These are phyloP conservation scores for Neopestalotiopsis rosae DNA, from an alignment of 2,329 filamentous ascomycete species.

Conservation along the genomic window DNA sequence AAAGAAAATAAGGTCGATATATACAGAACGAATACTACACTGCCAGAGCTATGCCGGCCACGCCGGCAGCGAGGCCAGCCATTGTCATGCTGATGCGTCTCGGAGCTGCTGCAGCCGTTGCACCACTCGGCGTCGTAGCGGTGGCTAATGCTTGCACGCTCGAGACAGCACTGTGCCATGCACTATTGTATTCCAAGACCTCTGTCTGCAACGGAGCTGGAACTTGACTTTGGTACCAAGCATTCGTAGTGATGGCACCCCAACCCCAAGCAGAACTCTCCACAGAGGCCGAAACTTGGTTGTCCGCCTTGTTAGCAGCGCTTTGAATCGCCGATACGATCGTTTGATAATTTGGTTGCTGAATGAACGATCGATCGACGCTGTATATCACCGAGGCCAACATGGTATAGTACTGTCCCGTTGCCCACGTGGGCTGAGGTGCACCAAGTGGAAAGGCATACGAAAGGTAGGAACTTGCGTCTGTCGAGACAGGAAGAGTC, in stretches of 20 bases:
- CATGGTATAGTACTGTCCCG: constrained; percentile 24
- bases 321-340: constrained; percentile 25
- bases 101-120: constrained; percentile 14
- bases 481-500: constrained; percentile 14
- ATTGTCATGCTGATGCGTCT: constrained; percentile 1
- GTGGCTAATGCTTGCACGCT: constrained; percentile 24
- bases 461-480: constrained; percentile 18
- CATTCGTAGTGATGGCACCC: constrained; percentile 24
- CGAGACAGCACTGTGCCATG: constrained; percentile 21
- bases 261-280: constrained; percentile 23
- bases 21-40: neutral
- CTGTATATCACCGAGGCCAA: constrained; percentile 26
- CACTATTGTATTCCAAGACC: constrained; percentile 20
- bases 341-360: constrained; percentile 23
- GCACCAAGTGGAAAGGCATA: constrained; percentile 16
- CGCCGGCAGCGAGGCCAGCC: constrained; percentile 3
- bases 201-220: constrained; percentile 20
- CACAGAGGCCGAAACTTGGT: constrained; percentile 21
- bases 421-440: constrained; percentile 26
- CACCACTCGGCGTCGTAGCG: constrained; percentile 21
- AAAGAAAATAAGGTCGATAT: neutral
- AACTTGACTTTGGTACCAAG: constrained; percentile 23
- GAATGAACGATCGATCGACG: constrained; percentile 24
- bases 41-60: constrained; percentile 2
- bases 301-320: constrained; percentile 21